Percentiles rank a stretch among this genome's conserved stretches.
Conservation (phyloP, 106 monocot genomes). For the Dendrobium nobile region DNA sequence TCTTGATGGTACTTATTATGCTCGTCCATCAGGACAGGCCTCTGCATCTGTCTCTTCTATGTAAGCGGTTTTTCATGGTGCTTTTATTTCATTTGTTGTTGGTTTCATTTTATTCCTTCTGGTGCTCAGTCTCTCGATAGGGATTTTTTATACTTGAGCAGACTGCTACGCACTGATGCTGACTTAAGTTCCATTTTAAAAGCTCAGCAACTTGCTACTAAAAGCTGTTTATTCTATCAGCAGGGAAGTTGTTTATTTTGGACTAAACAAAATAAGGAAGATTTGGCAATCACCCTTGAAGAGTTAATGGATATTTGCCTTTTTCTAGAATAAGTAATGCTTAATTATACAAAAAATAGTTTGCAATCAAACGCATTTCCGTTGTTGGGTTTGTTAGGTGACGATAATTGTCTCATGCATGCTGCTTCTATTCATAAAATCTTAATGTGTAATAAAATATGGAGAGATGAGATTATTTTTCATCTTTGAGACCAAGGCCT, state of each 20-base stretch:
- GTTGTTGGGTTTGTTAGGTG: not conserved
- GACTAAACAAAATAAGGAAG: not conserved
- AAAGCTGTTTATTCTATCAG: not conserved
- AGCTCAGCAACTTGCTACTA: not conserved
- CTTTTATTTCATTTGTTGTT: not conserved
- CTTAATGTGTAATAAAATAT: too few species aligned
- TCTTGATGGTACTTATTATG: conserved; percentile 59
- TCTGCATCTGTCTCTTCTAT: conserved; percentile 55
- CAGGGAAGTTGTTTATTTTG: not conserved
- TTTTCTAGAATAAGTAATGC: not conserved
- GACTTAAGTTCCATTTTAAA: not conserved
- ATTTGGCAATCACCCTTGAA: not conserved
- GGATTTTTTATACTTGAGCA: not conserved
- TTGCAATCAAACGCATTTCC: not conserved
- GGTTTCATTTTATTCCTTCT: not conserved
- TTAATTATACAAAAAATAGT: not conserved
- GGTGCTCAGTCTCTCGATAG: not conserved
- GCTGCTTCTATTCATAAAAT: too few species aligned
- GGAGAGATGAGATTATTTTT: too few species aligned
- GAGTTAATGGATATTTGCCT: not conserved
- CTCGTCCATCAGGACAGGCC: conserved; percentile 54
- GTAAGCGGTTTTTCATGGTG: conserved; percentile 20
- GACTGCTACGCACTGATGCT: not conserved
- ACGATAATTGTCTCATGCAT: not conserved
- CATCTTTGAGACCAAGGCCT: too few species aligned